Evolutionary conservation across 176 grass and related monocot species (phyloP).

Genomic region (Otatea glauca): DNA sequence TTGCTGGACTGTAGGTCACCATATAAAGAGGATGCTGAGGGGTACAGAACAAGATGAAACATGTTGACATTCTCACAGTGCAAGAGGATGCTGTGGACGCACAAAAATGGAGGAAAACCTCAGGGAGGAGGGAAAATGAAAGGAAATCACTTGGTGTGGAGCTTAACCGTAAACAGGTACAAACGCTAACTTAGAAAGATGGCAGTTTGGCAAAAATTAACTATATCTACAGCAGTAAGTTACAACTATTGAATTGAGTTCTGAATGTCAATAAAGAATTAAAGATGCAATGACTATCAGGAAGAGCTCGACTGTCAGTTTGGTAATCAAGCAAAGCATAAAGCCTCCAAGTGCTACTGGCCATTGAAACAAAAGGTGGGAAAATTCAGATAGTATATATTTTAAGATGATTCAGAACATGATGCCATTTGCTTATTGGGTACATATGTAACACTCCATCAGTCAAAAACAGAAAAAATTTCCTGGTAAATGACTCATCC

Average conservation of each 20-base stretch:
- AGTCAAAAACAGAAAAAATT: background rate
- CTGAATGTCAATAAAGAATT: background rate
- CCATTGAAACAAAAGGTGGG: background rate
- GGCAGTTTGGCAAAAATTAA: background rate
- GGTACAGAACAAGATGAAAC: conserved; percentile 16
- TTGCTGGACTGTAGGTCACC: background rate
- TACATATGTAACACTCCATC: background rate
- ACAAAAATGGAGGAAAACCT: background rate
- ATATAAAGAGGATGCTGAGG: conserved; percentile 5
- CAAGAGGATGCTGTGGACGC: background rate
- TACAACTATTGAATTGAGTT: conserved; percentile 3
- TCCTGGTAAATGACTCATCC: background rate
- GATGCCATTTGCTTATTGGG: background rate
- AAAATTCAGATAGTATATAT: background rate
- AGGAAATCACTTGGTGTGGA: background rate
- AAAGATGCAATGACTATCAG: background rate
- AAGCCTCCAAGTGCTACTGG: background rate
- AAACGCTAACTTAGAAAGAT: background rate
- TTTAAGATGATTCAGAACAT: background rate
- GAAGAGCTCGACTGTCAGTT: background rate
- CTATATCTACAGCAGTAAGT: background rate
- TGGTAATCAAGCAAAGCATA: conserved; percentile 5
- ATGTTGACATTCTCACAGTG: background rate
- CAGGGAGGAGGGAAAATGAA: background rate
- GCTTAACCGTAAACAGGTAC: background rate